Conservation (phyloP, 2,329 filamentous ascomycete genomes). For the Erysiphe pulchra region DNA sequence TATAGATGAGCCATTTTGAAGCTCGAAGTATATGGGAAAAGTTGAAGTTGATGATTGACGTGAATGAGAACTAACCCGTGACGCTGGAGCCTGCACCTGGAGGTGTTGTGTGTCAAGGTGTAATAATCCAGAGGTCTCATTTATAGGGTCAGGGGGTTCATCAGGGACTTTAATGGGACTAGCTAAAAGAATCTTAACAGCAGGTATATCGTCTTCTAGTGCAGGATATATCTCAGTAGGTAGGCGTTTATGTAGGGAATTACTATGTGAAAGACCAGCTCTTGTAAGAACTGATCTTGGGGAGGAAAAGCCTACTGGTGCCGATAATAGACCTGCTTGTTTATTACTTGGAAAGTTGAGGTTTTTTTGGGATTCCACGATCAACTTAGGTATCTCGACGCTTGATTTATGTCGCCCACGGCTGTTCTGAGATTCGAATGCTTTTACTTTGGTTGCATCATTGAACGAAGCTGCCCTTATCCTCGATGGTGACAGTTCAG, state of each 20-base stretch:
- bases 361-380: constrained; percentile 15
- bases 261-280: constrained; percentile 11
- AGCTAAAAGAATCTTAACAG: constrained; percentile 9
- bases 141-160: too few species aligned
- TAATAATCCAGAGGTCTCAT: constrained; percentile 4
- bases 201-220: constrained; percentile 16
- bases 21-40: constrained; percentile 13
- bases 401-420: constrained; percentile 9
- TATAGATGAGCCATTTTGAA: constrained; percentile 10
- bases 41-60: constrained; percentile 9
- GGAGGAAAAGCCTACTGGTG: constrained; percentile 10
- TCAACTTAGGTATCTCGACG: constrained; percentile 15
- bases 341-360: constrained; percentile 7
- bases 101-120: constrained; percentile 5
- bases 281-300: constrained; percentile 9
- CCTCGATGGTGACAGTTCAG: constrained; percentile 3
- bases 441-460: constrained; percentile 5
- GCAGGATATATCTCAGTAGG: constrained; percentile 18
- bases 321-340: constrained; percentile 12
- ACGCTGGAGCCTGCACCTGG: constrained; percentile 10
- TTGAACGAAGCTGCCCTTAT: constrained; percentile 13
- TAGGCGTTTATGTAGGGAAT: constrained; percentile 6
- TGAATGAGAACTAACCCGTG: constrained; percentile 10
- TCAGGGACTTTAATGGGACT: constrained; percentile 1
- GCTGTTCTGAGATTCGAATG: constrained; percentile 3